phyloP scores from a whole-genome alignment of 164 flowering plant genomes.

The Litsea cubeba region DNA sequence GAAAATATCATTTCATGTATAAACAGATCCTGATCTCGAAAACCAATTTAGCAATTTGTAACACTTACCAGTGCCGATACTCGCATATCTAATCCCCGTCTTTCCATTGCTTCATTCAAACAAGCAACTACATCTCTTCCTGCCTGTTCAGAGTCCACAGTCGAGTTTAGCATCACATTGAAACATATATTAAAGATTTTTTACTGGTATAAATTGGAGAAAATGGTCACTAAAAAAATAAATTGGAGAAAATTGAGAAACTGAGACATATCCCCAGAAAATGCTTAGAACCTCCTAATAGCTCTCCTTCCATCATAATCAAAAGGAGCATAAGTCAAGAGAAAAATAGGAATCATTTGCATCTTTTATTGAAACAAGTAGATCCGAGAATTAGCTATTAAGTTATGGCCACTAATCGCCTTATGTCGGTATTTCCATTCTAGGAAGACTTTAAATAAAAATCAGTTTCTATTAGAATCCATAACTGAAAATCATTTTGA shows the following conservation, averaged over 20 bases:
- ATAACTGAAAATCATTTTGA: too few species aligned
- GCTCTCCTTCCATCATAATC: not conserved
- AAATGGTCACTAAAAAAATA: too few species aligned
- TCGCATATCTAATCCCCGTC: conserved; percentile 63
- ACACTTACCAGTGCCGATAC: conserved; percentile 79
- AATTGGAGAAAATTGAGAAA: not conserved
- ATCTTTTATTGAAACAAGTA: not conserved
- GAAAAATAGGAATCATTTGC: not conserved
- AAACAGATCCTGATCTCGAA: conserved; percentile 1
- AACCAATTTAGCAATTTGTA: conserved; percentile 3
- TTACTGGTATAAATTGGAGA: not conserved
- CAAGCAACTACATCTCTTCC: conserved; percentile 86
- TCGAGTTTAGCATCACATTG: not conserved
- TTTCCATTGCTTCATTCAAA: conserved; percentile 75
- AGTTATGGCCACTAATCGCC: too few species aligned
- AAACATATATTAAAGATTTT: not conserved
- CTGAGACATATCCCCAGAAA: not conserved
- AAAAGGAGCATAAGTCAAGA: not conserved
- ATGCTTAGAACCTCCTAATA: not conserved
- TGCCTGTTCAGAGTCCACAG: conserved; percentile 36
- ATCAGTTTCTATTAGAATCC: too few species aligned
- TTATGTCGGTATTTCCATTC: too few species aligned
- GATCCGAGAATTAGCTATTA: not conserved
- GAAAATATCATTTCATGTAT: not conserved
- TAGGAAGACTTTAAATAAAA: too few species aligned